Percentiles rank a stretch among this genome's conserved stretches.
Conservation (phyloP, 495 filamentous ascomycete genomes). For the Apodospora peruviana region DNA sequence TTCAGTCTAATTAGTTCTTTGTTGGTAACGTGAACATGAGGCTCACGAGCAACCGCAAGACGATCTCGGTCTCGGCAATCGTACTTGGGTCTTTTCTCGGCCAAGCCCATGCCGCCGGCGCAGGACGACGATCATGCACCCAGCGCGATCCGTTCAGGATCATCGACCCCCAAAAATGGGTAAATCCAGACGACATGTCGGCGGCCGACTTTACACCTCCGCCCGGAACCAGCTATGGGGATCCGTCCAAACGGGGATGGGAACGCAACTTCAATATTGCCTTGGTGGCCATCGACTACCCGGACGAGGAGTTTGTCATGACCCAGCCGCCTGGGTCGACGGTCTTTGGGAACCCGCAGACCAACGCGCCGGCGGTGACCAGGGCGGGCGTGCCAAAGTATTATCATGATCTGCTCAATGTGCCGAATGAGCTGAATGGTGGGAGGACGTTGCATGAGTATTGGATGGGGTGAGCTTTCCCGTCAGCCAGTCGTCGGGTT, state of each 20-base stretch:
- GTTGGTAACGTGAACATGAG: too few relatives aligned
- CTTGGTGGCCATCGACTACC: not conserved
- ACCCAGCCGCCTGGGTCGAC: not conserved
- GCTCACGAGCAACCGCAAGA: too few relatives aligned
- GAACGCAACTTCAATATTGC: constrained; percentile 1
- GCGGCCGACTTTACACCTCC: not conserved
- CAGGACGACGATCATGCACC: too few relatives aligned
- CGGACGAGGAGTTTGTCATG: not conserved
- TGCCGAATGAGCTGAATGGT: not conserved
- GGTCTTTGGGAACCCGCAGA: not conserved
- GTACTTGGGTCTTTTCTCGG: too few relatives aligned
- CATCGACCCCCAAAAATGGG: not conserved
- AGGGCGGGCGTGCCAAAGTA: not conserved
- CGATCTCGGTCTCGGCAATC: too few relatives aligned
- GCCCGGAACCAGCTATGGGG: not conserved
- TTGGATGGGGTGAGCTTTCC: not conserved
- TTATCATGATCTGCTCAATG: not conserved
- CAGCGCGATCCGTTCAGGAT: too few relatives aligned
- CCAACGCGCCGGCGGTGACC: not conserved
- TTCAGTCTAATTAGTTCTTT: too few relatives aligned
- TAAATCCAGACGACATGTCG: not conserved
- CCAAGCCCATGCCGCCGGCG: too few relatives aligned
- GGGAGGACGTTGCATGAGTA: not conserved
- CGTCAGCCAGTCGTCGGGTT: not conserved
- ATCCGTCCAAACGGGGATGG: not conserved